These are phyloP conservation scores for Gnomoniopsis sp. DNA, from an alignment of 2,329 filamentous ascomycete genomes.

Conservation along the genomic window DNA sequence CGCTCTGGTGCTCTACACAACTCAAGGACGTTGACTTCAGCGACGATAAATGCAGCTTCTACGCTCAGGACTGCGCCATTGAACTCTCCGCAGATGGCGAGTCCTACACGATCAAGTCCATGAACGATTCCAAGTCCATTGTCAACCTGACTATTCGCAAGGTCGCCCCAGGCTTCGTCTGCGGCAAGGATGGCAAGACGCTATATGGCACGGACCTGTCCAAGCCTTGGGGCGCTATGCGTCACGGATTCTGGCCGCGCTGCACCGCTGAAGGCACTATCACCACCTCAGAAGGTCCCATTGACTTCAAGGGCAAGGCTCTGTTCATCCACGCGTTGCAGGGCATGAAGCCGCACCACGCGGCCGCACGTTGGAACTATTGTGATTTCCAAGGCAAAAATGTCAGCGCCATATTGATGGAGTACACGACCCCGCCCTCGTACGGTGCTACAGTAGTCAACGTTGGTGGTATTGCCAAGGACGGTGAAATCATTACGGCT, in stretches of 20 bases:
- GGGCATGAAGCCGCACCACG: constrained; percentile 99
- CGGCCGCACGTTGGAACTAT: constrained; percentile 91
- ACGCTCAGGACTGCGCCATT: constrained; percentile 79
- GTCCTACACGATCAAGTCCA: constrained; percentile 85
- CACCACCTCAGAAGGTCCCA: constrained; percentile 73
- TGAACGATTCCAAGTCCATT: constrained; percentile 73
- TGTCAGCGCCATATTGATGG: constrained; percentile 90
- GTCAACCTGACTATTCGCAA: constrained; percentile 83
- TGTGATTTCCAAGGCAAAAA: constrained; percentile 83
- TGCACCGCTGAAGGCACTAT: constrained; percentile 80
- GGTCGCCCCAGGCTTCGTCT: constrained; percentile 75
- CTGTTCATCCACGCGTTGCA: constrained; percentile 84
- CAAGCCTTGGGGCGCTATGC: constrained; percentile 89
- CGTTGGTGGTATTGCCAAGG: constrained; percentile 77
- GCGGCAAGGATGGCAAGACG: constrained; percentile 78
- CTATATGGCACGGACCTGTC: constrained; percentile 81
- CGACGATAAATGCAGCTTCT: constrained; percentile 78
- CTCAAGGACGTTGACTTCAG: constrained; percentile 79
- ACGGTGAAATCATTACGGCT: constrained; percentile 74
- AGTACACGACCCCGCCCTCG: constrained; percentile 89
- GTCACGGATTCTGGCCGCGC: constrained; percentile 92
- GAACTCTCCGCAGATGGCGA: constrained; percentile 83
- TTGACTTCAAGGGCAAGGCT: constrained; percentile 78
- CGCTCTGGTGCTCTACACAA: constrained; percentile 80
- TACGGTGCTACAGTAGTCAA: constrained; percentile 83